phyloP scores from a whole-genome alignment of 306 rosid species.

The Cicer yamashitae region DNA sequence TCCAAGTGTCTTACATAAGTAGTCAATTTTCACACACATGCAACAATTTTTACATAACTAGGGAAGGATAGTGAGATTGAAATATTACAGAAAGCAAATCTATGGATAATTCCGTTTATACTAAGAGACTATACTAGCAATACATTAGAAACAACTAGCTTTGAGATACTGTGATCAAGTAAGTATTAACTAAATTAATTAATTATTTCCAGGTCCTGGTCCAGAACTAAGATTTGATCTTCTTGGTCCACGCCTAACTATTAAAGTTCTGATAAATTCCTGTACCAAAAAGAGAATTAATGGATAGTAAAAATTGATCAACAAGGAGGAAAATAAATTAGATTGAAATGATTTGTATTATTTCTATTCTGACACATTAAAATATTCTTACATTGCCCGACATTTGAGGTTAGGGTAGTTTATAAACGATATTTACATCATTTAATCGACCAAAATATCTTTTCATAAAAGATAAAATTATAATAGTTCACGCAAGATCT shows the following conservation, averaged over 20 bases:
- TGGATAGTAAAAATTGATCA: background rate
- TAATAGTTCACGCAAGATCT: too few species aligned
- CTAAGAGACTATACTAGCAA: background rate
- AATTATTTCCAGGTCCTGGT: constrained; percentile 7
- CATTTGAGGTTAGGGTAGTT: too few species aligned
- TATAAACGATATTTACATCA: too few species aligned
- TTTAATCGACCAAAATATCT: too few species aligned
- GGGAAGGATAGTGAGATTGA: background rate
- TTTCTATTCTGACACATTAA: background rate
- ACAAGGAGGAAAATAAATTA: background rate
- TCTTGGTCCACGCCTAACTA: constrained; percentile 10
- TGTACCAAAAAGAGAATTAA: background rate
- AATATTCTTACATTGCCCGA: too few species aligned
- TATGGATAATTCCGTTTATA: background rate
- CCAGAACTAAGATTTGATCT: constrained; percentile 5
- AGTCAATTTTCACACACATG: background rate
- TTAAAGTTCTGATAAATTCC: constrained; percentile 4
- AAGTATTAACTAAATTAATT: background rate
- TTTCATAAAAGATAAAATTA: too few species aligned
- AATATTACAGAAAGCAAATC: background rate
- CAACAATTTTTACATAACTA: background rate
- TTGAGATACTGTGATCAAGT: background rate
- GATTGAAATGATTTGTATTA: background rate
- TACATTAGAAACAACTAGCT: background rate
- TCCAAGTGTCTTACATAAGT: background rate